A percentile compares a stretch with the other conserved stretches of the same genome.
These are phyloP conservation scores for Dendrobium officinale DNA, from an alignment of 106 monocot genomes.

Conservation along the genomic window DNA sequence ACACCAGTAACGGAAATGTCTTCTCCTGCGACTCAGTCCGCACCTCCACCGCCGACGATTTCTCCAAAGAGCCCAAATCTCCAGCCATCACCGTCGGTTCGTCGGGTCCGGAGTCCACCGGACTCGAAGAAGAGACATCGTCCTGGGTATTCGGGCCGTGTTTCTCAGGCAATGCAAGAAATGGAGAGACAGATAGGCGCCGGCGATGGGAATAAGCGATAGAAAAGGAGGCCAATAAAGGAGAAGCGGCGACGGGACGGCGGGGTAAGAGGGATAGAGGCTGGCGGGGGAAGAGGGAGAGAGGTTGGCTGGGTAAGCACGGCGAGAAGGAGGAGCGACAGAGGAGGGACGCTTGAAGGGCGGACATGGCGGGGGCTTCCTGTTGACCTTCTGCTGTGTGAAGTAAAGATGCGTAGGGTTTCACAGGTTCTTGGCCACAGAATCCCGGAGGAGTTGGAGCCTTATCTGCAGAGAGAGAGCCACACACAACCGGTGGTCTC, in stretches of 20 bases:
- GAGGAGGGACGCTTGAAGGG: conserved; percentile 64
- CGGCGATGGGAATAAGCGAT: conserved; percentile 5
- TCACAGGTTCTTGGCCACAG: not conserved
- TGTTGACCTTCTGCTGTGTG: not conserved
- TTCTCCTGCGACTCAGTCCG: conserved; percentile 7
- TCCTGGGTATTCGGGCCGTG: not conserved
- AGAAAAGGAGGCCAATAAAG: conserved; percentile 6
- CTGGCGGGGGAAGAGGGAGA: not conserved
- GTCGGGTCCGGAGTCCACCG: not conserved
- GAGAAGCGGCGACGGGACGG: conserved; percentile 1
- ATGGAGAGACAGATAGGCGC: not conserved
- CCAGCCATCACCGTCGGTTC: not conserved
- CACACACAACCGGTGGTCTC: not conserved
- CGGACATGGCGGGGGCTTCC: conserved; percentile 34
- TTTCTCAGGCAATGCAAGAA: conserved; percentile 17
- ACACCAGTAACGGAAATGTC: conserved; percentile 22
- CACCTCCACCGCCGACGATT: not conserved
- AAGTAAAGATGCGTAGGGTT: not conserved
- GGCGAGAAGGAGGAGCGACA: conserved; percentile 26
- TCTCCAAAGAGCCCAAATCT: conserved; percentile 6
- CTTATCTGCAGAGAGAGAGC: not conserved
- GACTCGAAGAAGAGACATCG: not conserved
- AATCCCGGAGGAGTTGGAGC: not conserved
- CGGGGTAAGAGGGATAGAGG: not conserved
- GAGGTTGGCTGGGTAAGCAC: conserved; percentile 4